Percentiles rank a stretch among this genome's conserved stretches.
These are phyloP conservation scores for Lavandula angustifolia DNA, from an alignment of 257 asterid species.

Conservation along the genomic window DNA sequence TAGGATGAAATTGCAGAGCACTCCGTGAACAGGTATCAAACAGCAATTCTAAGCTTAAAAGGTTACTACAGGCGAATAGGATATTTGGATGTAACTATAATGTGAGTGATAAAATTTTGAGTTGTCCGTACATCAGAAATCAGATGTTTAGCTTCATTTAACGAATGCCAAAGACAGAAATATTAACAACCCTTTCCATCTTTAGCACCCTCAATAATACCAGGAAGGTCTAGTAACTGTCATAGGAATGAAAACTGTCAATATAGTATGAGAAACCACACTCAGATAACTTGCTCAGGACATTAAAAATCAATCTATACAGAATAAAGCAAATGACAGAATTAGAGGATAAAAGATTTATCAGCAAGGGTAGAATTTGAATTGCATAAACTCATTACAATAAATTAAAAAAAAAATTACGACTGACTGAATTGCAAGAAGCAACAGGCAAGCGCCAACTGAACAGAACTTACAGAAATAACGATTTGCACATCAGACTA, in stretches of 20 bases:
- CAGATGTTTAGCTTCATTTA: slow-evolving; percentile 3
- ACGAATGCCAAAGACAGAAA: not conserved
- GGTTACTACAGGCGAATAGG: not conserved
- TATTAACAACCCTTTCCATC: slow-evolving; percentile 75
- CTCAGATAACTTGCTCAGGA: slow-evolving; percentile 1
- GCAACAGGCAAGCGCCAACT: not conserved
- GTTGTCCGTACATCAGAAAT: slow-evolving; percentile 2
- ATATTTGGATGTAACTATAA: not conserved
- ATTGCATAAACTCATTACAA: not conserved
- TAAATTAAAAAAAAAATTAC: no score
- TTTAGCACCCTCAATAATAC: slow-evolving; percentile 99
- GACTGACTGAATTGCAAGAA: not conserved
- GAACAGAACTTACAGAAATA: not conserved
- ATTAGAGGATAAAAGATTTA: no score
- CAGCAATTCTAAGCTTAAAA: not conserved
- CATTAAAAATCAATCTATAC: slow-evolving; percentile 25
- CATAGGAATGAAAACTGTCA: slow-evolving; percentile 27
- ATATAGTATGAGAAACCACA: slow-evolving; percentile 2
- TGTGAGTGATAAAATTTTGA: no score
- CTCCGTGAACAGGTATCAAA: not conserved
- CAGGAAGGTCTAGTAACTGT: slow-evolving; percentile 98
- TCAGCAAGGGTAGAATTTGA: no score
- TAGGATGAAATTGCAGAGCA: no score
- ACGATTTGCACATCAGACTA: not conserved
- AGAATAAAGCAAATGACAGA: not conserved